These are phyloP conservation scores for Hypoxylon sp. DNA, from an alignment of 2,329 filamentous ascomycete genomes.

Conservation along the genomic window DNA sequence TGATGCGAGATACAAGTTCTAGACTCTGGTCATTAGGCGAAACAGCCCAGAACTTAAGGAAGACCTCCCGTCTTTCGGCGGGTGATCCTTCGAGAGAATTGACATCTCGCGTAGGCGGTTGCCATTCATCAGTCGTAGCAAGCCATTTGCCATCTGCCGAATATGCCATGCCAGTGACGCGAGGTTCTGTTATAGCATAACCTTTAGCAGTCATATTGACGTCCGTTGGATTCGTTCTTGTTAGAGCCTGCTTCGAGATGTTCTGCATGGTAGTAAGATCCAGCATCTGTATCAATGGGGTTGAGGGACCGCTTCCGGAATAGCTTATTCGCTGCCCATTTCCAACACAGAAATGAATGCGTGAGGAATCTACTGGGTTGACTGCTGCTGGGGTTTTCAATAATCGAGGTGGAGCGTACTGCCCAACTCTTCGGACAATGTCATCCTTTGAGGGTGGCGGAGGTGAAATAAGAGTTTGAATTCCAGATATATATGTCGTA, in stretches of 20 bases:
- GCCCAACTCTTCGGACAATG: slow-evolving; percentile 67
- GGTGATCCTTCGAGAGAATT: slow-evolving; percentile 66
- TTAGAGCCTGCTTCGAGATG: slow-evolving; percentile 87
- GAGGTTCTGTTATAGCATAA: slow-evolving; percentile 80
- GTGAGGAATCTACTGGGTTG: slow-evolving; percentile 73
- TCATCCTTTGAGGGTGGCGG: slow-evolving; percentile 66
- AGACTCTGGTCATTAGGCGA: slow-evolving; percentile 70
- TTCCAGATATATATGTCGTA: slow-evolving; percentile 84
- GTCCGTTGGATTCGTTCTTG: slow-evolving; percentile 88
- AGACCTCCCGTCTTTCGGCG: slow-evolving; percentile 75
- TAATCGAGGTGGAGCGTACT: slow-evolving; percentile 60
- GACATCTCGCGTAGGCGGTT: slow-evolving; percentile 78
- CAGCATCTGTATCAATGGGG: slow-evolving; percentile 82
- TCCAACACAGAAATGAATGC: slow-evolving; percentile 77
- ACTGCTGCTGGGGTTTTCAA: slow-evolving; percentile 71
- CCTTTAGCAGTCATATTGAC: slow-evolving; percentile 81
- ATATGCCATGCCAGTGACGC: slow-evolving; percentile 80
- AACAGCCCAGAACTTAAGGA: slow-evolving; percentile 91
- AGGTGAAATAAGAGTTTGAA: slow-evolving; percentile 76
- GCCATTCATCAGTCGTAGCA: slow-evolving; percentile 93
- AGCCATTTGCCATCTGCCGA: slow-evolving; percentile 90
- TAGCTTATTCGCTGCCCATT: slow-evolving; percentile 71
- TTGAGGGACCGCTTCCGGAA: slow-evolving; percentile 65
- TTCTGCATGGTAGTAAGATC: slow-evolving; percentile 85
- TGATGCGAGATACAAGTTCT: slow-evolving; percentile 85